Conservation (phyloP, 2,329 filamentous ascomycete genomes). For the Neofusicoccum cordaticola region DNA sequence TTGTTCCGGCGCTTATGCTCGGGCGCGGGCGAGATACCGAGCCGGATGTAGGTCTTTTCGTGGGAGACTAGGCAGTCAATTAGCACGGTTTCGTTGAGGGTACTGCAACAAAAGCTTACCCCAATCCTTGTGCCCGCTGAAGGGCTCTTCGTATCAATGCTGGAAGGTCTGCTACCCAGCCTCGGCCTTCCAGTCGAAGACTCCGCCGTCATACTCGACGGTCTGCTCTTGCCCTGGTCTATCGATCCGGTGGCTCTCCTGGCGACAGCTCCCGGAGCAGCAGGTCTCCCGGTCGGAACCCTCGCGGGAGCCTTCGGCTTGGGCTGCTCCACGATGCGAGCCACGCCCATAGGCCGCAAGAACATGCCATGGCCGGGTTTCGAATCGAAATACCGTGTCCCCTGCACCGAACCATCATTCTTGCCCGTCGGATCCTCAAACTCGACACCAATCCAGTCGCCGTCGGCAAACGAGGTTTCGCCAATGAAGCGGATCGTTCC, state of each 20-base stretch:
- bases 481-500: conserved; percentile 81
- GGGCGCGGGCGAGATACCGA: conserved; percentile 16
- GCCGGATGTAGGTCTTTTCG: conserved; percentile 18
- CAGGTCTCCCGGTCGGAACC: background rate
- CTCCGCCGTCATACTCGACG: conserved; percentile 9
- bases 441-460: conserved; percentile 88
- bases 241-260: conserved; percentile 28
- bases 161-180: conserved; percentile 11
- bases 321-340: conserved; percentile 46
- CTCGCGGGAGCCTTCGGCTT: conserved; percentile 32
- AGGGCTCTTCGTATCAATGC: conserved; percentile 27
- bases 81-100: background rate
- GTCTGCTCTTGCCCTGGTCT: conserved; percentile 12
- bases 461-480: conserved; percentile 72
- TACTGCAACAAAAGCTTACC: background rate
- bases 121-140: conserved; percentile 8
- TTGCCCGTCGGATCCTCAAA: conserved; percentile 79
- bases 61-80: conserved; percentile 13
- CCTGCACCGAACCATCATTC: conserved; percentile 89
- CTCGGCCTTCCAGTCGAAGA: conserved; percentile 22
- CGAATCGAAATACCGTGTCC: conserved; percentile 85
- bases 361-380: conserved; percentile 74
- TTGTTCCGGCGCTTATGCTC: conserved; percentile 8
- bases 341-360: conserved; percentile 69
- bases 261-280: conserved; percentile 13